Conservation (phyloP, 1,284 basidiomycete genomes). For the Leccinum huronense region DNA sequence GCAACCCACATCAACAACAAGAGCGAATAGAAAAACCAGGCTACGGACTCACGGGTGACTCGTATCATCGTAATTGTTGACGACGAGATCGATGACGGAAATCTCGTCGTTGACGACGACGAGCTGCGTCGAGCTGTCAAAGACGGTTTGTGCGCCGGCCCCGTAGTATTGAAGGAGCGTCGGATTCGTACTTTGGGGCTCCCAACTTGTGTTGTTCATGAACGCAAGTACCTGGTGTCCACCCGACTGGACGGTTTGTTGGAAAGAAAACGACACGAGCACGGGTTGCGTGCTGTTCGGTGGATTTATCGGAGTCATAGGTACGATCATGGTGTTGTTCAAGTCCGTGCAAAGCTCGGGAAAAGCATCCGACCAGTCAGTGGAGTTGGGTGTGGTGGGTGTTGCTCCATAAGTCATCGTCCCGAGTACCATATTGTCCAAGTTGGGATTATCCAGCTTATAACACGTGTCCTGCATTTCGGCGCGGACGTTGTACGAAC, state of each 20-base stretch:
- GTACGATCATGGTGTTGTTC: conserved; percentile 33
- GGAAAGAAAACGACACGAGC: conserved; percentile 29
- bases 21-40: not conserved
- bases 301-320: conserved; percentile 26
- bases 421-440: conserved; percentile 32
- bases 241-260: conserved; percentile 32
- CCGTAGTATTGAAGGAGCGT: conserved; percentile 33
- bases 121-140: conserved; percentile 25
- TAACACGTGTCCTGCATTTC: conserved; percentile 35
- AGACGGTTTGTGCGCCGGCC: conserved; percentile 29
- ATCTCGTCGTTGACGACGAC: conserved; percentile 30
- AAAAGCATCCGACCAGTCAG: conserved; percentile 30
- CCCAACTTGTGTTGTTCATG: conserved; percentile 31
- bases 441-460: conserved; percentile 32
- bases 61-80: conserved; percentile 31
- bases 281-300: conserved; percentile 30
- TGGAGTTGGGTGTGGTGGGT: conserved; percentile 25
- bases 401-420: conserved; percentile 28
- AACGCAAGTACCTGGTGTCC: conserved; percentile 28
- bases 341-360: conserved; percentile 29
- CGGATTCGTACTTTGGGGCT: conserved; percentile 26
- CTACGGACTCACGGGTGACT: conserved; percentile 33
- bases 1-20: not conserved
- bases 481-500: conserved; percentile 35
- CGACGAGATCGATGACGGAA: conserved; percentile 27